These are phyloP conservation scores for Marasmius fiardii DNA, from an alignment of 1,284 basidiomycete species.

Conservation along the genomic window DNA sequence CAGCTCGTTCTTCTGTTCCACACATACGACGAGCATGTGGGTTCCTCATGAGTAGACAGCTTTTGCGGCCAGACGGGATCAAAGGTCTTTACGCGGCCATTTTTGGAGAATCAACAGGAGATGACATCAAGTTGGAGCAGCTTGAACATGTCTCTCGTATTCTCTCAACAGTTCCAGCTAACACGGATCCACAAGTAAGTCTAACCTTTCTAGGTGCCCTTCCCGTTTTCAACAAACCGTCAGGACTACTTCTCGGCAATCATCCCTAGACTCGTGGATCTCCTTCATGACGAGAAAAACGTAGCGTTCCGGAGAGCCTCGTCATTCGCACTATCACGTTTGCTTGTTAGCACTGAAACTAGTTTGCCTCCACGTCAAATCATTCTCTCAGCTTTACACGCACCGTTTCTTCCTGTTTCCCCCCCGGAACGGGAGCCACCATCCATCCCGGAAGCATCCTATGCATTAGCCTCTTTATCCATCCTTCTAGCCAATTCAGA, in stretches of 20 bases:
- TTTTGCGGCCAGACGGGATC: conserved; percentile 66
- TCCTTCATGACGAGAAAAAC: conserved; percentile 41
- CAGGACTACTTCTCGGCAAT: conserved; percentile 63
- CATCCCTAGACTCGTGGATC: conserved; percentile 48
- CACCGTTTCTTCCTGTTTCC: conserved; percentile 24
- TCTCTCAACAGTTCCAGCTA: conserved; percentile 53
- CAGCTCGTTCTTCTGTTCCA: conserved; percentile 37
- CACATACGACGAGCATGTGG: conserved; percentile 59
- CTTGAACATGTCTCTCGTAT: conserved; percentile 63
- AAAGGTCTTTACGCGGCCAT: conserved; percentile 62
- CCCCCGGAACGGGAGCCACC: conserved; percentile 6
- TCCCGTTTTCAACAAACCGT: background rate
- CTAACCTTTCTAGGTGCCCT: conserved; percentile 1
- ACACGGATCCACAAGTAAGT: conserved; percentile 50
- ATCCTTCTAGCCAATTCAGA: conserved; percentile 71
- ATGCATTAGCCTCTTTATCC: conserved; percentile 45
- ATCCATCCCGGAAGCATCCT: conserved; percentile 4
- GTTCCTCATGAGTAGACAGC: conserved; percentile 59
- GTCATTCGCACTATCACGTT: conserved; percentile 64
- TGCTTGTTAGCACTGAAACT: conserved; percentile 40
- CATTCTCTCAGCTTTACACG: conserved; percentile 41
- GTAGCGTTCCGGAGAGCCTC: conserved; percentile 56
- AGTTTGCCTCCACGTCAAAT: conserved; percentile 31
- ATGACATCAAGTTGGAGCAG: conserved; percentile 57
- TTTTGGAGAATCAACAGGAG: conserved; percentile 55